Base-by-base conservation (phyloP, 768 basidiomycete species). In the Sarcodon aspratus region DNA sequence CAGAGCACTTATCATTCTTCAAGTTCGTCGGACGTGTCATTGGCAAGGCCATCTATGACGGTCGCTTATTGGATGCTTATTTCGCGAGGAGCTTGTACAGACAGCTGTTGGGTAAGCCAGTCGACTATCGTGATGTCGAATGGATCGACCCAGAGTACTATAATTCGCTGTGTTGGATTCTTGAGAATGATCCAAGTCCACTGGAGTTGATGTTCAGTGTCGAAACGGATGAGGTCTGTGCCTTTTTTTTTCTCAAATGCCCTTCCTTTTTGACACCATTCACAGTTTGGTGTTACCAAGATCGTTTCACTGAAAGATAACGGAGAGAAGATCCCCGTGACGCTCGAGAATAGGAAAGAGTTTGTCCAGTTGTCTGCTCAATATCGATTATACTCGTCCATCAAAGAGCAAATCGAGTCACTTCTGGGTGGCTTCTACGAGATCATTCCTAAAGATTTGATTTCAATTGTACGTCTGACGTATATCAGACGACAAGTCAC, bases 141-240 rank as follows among this genome's bases (percentile, higher is more conserved):
- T 95, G 90, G 82, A 87, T 97, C 37, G 94, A 98, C 66, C 94
- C 94, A 0, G 92, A 95, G 65, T 98, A 98, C 64, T 97, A 97
- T 72, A 97, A 95, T 55, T 95, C 92, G 0, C 71, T 99, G 9
- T 88, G 88, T 59, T 99, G 96, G 96, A 98, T 99, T 64, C 67
- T 97, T 54, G 94, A 98, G 60, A 98, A 99, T 63, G 93, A 96
- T 59, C 87, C 89, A 6, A 86, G 82, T 17, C 67, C 75, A 15
- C 63, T 94, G 54, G 91, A 99, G 52, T 72, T 97, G 51, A 96
- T 82, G 11, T 98, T 98, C 69, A 92, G 90, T 52, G 85, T 94
- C 33, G 95, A 99, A 66, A 89, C 89, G 1, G 95, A 98, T 53
- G 92, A 97, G 76, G 89, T 86, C 52, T 33, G 71, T 42, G 13